Conservation (phyloP, 2,329 filamentous ascomycete genomes). For the Ophiocordyceps camponoti-leonardi region DNA sequence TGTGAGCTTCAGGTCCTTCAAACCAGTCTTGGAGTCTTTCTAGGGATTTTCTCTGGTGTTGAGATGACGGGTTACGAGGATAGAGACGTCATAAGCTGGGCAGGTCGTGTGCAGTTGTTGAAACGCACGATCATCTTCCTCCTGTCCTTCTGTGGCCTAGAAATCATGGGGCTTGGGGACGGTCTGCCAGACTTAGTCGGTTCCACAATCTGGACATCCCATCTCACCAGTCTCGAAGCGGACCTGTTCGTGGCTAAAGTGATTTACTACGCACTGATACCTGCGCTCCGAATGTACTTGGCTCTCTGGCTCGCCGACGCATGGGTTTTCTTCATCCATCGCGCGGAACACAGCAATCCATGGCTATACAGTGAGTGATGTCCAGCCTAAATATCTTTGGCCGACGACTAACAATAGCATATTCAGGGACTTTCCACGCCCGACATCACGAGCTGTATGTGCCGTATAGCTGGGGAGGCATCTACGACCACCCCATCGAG, state of each 20-base stretch:
- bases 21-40: neutral
- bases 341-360: neutral
- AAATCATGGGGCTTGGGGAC: neutral
- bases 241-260: neutral
- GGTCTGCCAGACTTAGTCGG: neutral
- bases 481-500: slow-evolving; percentile 1
- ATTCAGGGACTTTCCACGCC: neutral
- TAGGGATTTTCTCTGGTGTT: neutral
- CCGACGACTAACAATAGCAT: too few species aligned
- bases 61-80: neutral
- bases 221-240: neutral
- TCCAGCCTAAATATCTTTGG: too few species aligned
- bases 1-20: neutral
- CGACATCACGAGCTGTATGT: slow-evolving; percentile 1
- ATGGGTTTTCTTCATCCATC: slow-evolving; percentile 1
- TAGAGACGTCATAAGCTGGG: neutral
- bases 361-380: neutral
- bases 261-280: neutral
- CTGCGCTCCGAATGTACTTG: neutral
- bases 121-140: neutral
- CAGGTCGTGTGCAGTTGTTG: neutral
- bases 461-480: slow-evolving; percentile 1
- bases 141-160: neutral
- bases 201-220: neutral
- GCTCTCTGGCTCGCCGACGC: neutral